phyloP scores from a whole-genome alignment of 352 stramenopile genomes.

The Pythium folliculosum region DNA sequence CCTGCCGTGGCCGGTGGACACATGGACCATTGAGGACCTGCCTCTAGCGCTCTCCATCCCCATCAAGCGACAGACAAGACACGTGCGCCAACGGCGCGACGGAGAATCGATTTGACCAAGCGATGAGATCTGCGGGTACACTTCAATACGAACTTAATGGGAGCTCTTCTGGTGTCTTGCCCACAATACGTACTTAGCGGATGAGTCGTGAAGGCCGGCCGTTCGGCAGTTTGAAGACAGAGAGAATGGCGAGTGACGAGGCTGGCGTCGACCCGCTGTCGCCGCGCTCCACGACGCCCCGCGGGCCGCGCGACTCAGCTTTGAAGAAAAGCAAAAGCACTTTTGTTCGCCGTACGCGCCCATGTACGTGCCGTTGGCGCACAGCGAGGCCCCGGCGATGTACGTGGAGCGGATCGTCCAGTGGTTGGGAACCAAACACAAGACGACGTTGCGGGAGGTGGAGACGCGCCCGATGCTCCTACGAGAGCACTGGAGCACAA shows the following conservation, averaged over 20 bases:
- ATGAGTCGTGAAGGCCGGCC: not conserved
- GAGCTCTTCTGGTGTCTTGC: not conserved
- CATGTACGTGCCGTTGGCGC: conserved; percentile 17
- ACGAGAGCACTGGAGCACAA: not conserved
- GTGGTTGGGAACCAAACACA: not conserved
- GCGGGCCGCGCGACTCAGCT: not conserved
- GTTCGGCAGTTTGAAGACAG: not conserved
- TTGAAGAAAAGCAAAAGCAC: not conserved
- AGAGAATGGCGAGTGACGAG: not conserved
- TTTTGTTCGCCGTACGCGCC: conserved; percentile 12
- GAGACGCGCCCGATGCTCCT: too few species aligned
- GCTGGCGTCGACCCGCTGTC: not conserved
- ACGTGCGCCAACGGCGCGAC: too few species aligned
- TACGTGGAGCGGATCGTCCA: conserved; percentile 14
- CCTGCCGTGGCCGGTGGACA: too few species aligned
- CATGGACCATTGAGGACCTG: too few species aligned
- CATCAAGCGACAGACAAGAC: too few species aligned
- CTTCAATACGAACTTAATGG: not conserved
- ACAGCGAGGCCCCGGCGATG: not conserved
- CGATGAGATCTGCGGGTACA: not conserved
- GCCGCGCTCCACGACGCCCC: not conserved
- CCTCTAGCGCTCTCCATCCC: too few species aligned
- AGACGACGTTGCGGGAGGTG: not conserved
- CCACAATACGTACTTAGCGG: not conserved
- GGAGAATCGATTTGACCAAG: too few species aligned